A percentile compares a stretch with the other conserved stretches of the same genome.
These are phyloP conservation scores for Tothia fuscella DNA, from an alignment of 2,329 filamentous ascomycete genomes.

Conservation along the genomic window DNA sequence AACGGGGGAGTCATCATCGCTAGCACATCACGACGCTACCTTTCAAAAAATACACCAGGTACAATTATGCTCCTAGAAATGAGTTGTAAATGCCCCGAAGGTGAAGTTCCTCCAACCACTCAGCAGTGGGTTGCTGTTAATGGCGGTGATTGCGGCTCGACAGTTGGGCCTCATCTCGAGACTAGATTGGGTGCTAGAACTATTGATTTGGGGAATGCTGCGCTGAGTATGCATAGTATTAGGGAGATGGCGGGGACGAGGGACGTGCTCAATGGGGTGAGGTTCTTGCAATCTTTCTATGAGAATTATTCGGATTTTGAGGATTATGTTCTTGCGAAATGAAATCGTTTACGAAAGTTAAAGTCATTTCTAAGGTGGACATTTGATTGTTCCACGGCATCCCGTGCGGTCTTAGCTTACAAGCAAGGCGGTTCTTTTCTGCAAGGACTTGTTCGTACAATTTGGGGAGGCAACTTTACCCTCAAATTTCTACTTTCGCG, in stretches of 20 bases:
- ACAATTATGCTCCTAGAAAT: not conserved
- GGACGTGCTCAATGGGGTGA: slow-evolving; percentile 75
- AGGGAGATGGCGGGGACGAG: slow-evolving; percentile 80
- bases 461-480: too few relatives aligned
- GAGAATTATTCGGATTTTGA: slow-evolving; percentile 69
- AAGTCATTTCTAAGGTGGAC: too few relatives aligned
- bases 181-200: slow-evolving; percentile 78
- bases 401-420: too few relatives aligned
- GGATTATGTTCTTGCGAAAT: slow-evolving; percentile 74
- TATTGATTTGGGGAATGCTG: slow-evolving; percentile 83
- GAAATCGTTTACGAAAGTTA: too few relatives aligned
- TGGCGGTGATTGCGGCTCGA: slow-evolving; percentile 87
- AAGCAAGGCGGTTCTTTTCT: too few relatives aligned
- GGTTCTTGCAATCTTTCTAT: slow-evolving; percentile 79
- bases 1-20: slow-evolving; percentile 86
- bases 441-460: too few relatives aligned
- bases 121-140: slow-evolving; percentile 95
- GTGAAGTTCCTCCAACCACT: slow-evolving; percentile 54
- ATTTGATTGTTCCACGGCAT: too few relatives aligned
- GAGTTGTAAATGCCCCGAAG: slow-evolving; percentile 16
- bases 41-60: slow-evolving; percentile 15
- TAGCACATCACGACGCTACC: slow-evolving; percentile 40
- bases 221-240: slow-evolving; percentile 94
- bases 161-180: slow-evolving; percentile 92
- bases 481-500: too few relatives aligned